phyloP scores from a whole-genome alignment of 164 flowering plant species.

The Stephania japonica region DNA sequence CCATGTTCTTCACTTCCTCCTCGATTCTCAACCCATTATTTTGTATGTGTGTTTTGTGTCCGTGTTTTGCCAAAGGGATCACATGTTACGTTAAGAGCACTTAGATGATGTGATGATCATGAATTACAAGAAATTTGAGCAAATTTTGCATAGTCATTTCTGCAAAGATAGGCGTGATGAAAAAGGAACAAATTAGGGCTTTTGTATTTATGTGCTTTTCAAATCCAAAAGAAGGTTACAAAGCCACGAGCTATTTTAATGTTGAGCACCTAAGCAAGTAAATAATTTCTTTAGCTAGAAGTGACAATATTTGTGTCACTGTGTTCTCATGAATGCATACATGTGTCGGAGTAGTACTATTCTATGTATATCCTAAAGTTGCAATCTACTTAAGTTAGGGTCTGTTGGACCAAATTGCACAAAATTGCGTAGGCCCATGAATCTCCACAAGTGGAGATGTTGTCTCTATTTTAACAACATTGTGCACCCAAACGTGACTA shows the following conservation, averaged over 20 bases:
- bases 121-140: slow-evolving; percentile 60
- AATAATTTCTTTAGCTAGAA: not conserved
- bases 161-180: slow-evolving; percentile 65
- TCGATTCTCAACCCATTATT: not conserved
- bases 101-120: slow-evolving; percentile 57
- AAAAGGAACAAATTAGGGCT: slow-evolving; percentile 67
- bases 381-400: too few relatives aligned
- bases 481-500: too few relatives aligned
- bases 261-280: slow-evolving; percentile 29
- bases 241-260: slow-evolving; percentile 59
- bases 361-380: too few relatives aligned
- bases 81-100: slow-evolving; percentile 82
- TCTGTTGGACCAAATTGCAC: too few relatives aligned
- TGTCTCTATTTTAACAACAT: too few relatives aligned
- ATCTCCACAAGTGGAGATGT: too few relatives aligned
- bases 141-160: slow-evolving; percentile 72
- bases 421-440: too few relatives aligned
- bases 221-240: slow-evolving; percentile 67
- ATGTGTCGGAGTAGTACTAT: not conserved
- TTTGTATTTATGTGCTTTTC: slow-evolving; percentile 95
- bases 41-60: not conserved
- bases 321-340: not conserved
- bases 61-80: slow-evolving; percentile 38
- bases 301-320: not conserved
- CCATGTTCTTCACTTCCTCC: too few relatives aligned